These are phyloP conservation scores for Marasmius fiardii DNA, from an alignment of 1,284 basidiomycete species.

Conservation along the genomic window DNA sequence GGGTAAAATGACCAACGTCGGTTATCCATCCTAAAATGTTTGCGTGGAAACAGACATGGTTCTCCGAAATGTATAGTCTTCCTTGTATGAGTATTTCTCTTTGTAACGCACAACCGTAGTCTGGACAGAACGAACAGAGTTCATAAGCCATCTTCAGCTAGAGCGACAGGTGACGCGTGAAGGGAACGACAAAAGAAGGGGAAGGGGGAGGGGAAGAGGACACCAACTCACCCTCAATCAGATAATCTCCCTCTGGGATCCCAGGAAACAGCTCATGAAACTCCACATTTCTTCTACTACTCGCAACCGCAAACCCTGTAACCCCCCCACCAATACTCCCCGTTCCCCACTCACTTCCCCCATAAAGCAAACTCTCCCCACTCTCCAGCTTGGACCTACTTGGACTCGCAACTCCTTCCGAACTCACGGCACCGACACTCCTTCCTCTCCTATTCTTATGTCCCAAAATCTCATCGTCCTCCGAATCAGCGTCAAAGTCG, in stretches of 20 bases:
- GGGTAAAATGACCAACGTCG: constrained; percentile 55
- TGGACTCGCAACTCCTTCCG: constrained; percentile 14
- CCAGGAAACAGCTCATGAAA: constrained; percentile 91
- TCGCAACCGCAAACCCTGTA: constrained; percentile 95
- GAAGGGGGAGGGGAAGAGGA: too few species aligned
- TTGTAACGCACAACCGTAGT: constrained; percentile 96
- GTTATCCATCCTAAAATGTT: constrained; percentile 99
- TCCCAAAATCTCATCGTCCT: constrained; percentile 15
- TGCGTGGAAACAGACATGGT: constrained; percentile 97
- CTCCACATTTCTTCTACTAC: constrained; percentile 91
- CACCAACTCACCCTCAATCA: constrained; percentile 84
- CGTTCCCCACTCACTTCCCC: constrained; percentile 53
- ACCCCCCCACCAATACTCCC: constrained; percentile 47
- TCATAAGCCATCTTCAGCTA: not conserved
- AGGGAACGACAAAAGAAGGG: too few species aligned
- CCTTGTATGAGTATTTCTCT: constrained; percentile 97
- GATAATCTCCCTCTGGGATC: constrained; percentile 94
- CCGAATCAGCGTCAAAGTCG: constrained; percentile 18
- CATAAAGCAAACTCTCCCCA: constrained; percentile 24
- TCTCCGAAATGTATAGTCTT: constrained; percentile 94
- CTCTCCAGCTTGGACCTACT: not conserved
- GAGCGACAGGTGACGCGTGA: not conserved
- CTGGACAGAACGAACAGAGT: constrained; percentile 38
- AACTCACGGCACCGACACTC: constrained; percentile 13
- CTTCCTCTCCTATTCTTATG: constrained; percentile 13